phyloP scores from a whole-genome alignment of 345 rosid species.

The Gossypium rotundifolium region DNA sequence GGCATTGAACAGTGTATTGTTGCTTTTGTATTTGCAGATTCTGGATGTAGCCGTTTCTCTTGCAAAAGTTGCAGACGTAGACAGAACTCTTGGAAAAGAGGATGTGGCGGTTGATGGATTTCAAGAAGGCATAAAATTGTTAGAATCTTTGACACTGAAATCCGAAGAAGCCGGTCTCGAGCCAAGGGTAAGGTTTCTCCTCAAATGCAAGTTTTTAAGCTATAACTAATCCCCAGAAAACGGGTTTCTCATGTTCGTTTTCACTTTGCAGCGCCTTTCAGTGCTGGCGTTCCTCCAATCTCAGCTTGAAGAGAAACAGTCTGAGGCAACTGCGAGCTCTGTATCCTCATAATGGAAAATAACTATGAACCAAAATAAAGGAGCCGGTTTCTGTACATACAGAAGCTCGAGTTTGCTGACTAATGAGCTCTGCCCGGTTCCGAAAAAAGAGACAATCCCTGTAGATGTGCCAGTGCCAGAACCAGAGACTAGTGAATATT shows the following conservation, averaged over 20 bases:
- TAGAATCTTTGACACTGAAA: slow-evolving; percentile 67
- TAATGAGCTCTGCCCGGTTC: slow-evolving; percentile 15
- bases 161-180: slow-evolving; percentile 64
- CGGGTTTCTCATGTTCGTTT: background rate
- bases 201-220: slow-evolving; percentile 1
- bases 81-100: slow-evolving; percentile 65
- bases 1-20: background rate
- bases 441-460: background rate
- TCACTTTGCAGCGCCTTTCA: slow-evolving; percentile 53
- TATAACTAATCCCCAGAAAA: background rate
- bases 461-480: background rate
- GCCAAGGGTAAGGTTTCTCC: slow-evolving; percentile 53
- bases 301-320: slow-evolving; percentile 60
- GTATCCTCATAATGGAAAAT: background rate
- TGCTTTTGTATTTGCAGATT: slow-evolving; percentile 24
- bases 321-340: slow-evolving; percentile 23
- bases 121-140: slow-evolving; percentile 67
- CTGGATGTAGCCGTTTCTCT: slow-evolving; percentile 85
- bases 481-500: background rate
- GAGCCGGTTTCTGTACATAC: slow-evolving; percentile 15
- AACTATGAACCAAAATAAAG: background rate
- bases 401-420: background rate
- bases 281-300: slow-evolving; percentile 71
- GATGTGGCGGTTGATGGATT: slow-evolving; percentile 61
- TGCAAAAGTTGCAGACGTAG: slow-evolving; percentile 92